Conservation (phyloP, 2,329 filamentous ascomycete genomes). For the Colletotrichum graminicola region DNA sequence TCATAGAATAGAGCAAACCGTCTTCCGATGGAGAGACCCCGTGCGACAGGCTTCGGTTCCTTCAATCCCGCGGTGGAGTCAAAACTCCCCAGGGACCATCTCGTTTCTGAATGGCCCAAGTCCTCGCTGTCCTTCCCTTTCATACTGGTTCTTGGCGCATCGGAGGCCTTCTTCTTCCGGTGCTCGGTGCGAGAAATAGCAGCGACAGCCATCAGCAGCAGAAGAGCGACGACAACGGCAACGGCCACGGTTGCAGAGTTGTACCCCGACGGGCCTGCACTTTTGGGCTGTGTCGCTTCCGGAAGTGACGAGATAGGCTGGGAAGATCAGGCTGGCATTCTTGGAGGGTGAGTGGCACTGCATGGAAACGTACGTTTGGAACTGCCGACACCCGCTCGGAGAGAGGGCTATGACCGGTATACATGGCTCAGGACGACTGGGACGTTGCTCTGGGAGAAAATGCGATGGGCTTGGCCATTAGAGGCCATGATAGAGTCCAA, state of each 20-base stretch:
- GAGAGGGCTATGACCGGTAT: not conserved
- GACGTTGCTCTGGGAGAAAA: not conserved
- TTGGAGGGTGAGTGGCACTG: no score
- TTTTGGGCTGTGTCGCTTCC: not conserved
- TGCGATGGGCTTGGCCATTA: not conserved
- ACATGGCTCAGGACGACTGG: not conserved
- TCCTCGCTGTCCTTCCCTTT: not conserved
- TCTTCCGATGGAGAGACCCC: not conserved
- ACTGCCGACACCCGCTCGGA: not conserved
- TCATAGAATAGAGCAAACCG: not conserved
- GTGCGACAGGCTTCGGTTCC: slow-evolving; percentile 4
- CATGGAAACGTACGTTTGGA: not conserved
- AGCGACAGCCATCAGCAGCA: slow-evolving; percentile 11
- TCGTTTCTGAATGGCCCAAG: not conserved
- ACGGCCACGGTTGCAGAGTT: not conserved
- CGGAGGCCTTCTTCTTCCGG: slow-evolving; percentile 12
- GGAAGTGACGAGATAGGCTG: not conserved
- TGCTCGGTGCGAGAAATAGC: slow-evolving; percentile 4
- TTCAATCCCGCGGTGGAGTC: slow-evolving; percentile 15
- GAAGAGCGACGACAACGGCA: slow-evolving; percentile 15
- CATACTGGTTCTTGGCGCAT: not conserved
- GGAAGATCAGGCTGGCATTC: not conserved
- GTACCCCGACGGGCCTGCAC: not conserved
- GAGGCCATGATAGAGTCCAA: not conserved
- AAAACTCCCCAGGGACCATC: slow-evolving; percentile 14